Conservation (phyloP, 495 filamentous ascomycete genomes). For the Achaetomiella virescens region DNA sequence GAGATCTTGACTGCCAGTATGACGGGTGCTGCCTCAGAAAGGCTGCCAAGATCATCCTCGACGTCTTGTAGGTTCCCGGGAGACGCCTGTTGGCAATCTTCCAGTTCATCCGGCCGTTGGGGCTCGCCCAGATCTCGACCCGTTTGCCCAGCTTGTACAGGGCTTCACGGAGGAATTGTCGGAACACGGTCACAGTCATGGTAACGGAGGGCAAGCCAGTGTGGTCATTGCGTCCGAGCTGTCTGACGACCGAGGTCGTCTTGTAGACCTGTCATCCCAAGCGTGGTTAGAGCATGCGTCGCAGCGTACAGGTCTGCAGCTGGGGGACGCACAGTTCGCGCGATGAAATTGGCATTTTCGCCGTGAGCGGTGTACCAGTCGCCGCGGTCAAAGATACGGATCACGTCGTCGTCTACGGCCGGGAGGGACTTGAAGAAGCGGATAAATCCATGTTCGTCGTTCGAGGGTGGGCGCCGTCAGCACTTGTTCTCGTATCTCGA, state of each 20-base stretch:
- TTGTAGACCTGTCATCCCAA: slow-evolving; percentile 71
- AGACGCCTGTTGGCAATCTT: slow-evolving; percentile 80
- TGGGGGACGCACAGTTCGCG: slow-evolving; percentile 56
- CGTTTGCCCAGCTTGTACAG: slow-evolving; percentile 86
- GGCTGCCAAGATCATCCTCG: slow-evolving; percentile 87
- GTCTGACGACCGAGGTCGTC: slow-evolving; percentile 88
- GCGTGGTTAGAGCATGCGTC: not conserved
- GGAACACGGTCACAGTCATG: slow-evolving; percentile 86
- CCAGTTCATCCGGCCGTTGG: slow-evolving; percentile 76
- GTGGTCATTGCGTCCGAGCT: slow-evolving; percentile 75
- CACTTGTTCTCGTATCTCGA: too few relatives aligned
- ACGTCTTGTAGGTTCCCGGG: slow-evolving; percentile 96
- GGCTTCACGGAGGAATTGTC: slow-evolving; percentile 91
- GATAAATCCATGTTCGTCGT: slow-evolving; percentile 95
- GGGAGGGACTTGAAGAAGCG: slow-evolving; percentile 83
- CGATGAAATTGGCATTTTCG: slow-evolving; percentile 88
- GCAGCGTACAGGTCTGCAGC: not conserved
- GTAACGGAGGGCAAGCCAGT: slow-evolving; percentile 87
- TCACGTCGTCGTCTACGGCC: slow-evolving; percentile 57
- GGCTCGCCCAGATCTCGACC: slow-evolving; percentile 80
- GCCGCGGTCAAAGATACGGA: slow-evolving; percentile 88
- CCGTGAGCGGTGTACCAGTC: slow-evolving; percentile 96
- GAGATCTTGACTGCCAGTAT: slow-evolving; percentile 92
- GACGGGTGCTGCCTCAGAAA: slow-evolving; percentile 83
- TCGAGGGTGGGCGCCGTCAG: too few relatives aligned